Percentiles rank a stretch among this genome's conserved stretches.
Evolutionary conservation across 2,329 filamentous ascomycete species (phyloP).

Genomic region (Epichloe sp.): DNA sequence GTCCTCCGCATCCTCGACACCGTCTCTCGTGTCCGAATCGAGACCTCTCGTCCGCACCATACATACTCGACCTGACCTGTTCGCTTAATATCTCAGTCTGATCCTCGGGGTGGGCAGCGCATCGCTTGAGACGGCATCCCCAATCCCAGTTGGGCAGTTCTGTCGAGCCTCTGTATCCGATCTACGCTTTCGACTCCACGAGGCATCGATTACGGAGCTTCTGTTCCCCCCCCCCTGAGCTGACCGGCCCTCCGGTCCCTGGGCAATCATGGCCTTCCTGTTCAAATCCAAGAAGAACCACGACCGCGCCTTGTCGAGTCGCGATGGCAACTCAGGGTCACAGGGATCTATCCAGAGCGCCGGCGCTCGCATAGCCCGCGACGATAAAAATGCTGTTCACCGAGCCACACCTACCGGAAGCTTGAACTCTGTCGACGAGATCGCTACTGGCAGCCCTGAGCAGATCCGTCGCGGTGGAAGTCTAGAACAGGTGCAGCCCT

Average conservation of each 20-base stretch:
- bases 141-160: neutral
- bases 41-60: neutral
- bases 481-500: slow-evolving; percentile 32
- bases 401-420: slow-evolving; percentile 68
- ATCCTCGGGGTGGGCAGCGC: neutral
- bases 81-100: neutral
- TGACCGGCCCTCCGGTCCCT: slow-evolving; percentile 25
- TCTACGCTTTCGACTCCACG: neutral
- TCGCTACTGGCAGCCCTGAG: slow-evolving; percentile 48
- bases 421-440: slow-evolving; percentile 55
- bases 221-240: neutral
- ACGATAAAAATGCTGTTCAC: slow-evolving; percentile 40
- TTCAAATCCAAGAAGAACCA: slow-evolving; percentile 74
- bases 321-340: slow-evolving; percentile 36
- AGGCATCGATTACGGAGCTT: neutral
- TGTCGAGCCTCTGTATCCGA: neutral
- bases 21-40: slow-evolving; percentile 1
- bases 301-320: slow-evolving; percentile 43
- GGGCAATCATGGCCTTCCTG: slow-evolving; percentile 59
- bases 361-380: slow-evolving; percentile 31
- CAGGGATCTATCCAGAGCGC: slow-evolving; percentile 36
- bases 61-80: neutral
- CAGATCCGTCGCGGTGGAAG: slow-evolving; percentile 43
- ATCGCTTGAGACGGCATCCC: neutral
- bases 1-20: slow-evolving; percentile 3